phyloP scores from a whole-genome alignment of 1,139 yeast species.

The Magnusiomyces magnusii region DNA sequence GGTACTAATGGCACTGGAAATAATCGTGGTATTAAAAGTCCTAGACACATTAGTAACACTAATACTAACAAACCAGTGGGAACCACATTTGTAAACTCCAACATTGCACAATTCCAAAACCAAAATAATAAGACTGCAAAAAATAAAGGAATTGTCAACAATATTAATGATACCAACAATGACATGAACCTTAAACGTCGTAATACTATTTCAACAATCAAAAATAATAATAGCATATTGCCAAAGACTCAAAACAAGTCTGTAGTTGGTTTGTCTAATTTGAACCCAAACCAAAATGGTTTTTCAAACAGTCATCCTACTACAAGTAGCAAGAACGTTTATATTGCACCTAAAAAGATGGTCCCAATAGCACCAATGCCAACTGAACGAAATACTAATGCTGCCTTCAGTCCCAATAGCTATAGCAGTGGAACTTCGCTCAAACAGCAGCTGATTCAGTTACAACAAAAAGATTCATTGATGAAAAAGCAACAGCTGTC shows the following conservation, averaged over 20 bases:
- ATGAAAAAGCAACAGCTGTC: not conserved
- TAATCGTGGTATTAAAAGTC: not conserved
- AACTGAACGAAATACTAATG: not conserved
- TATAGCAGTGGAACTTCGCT: not conserved
- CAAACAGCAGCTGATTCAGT: not conserved
- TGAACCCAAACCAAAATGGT: not conserved
- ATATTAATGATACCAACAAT: not conserved
- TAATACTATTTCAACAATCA: slow-evolving; percentile 1
- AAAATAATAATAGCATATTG: slow-evolving; percentile 1
- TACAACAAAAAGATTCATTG: not conserved
- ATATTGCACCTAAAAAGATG: slow-evolving; percentile 27
- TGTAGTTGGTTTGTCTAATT: slow-evolving; percentile 3
- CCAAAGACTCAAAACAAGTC: slow-evolving; percentile 2
- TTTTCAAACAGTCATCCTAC: not conserved
- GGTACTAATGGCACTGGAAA: not conserved
- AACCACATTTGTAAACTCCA: not conserved
- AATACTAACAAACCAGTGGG: not conserved
- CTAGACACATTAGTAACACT: not conserved
- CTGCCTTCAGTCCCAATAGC: not conserved
- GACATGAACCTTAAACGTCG: not conserved
- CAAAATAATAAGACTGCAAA: not conserved
- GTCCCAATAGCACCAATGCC: slow-evolving; percentile 22
- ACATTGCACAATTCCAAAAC: not conserved
- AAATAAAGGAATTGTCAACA: not conserved
- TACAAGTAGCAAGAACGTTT: slow-evolving; percentile 18